Percentiles rank a stretch among this genome's conserved stretches.
These are phyloP conservation scores for Cotoneaster glaucophyllus DNA, from an alignment of 306 rosid species.

Conservation along the genomic window DNA sequence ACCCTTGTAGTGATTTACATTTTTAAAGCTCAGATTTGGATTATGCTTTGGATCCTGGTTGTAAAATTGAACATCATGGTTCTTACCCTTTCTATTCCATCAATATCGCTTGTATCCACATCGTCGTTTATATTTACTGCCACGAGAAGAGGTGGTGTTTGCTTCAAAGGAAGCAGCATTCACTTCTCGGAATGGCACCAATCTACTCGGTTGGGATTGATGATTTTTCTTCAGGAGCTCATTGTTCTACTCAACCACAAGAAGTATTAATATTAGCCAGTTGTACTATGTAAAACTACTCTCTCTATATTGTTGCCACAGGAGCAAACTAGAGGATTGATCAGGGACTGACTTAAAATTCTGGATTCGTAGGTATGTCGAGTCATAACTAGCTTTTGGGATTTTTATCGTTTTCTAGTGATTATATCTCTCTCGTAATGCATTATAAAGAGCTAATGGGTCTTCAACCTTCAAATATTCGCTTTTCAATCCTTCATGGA, in stretches of 20 bases:
- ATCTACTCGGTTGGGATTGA: not conserved
- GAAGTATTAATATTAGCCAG: not conserved
- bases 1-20: not conserved
- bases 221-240: not conserved
- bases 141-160: not conserved
- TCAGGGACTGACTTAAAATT: not conserved
- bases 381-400: not conserved
- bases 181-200: not conserved
- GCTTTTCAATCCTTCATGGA: not conserved
- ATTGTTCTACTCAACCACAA: not conserved
- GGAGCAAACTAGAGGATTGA: not conserved
- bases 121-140: too few species aligned
- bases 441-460: not conserved
- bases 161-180: not conserved
- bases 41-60: not conserved
- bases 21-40: too few species aligned
- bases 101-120: not conserved
- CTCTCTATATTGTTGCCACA: not conserved
- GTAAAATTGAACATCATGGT: too few species aligned
- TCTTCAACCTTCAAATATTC: not conserved
- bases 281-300: not conserved
- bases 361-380: not conserved
- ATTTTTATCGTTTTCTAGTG: not conserved
- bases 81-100: not conserved
- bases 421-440: too few species aligned